These are phyloP conservation scores for Penicillium sp. DNA, from an alignment of 2,329 filamentous ascomycete genomes.

Conservation along the genomic window DNA sequence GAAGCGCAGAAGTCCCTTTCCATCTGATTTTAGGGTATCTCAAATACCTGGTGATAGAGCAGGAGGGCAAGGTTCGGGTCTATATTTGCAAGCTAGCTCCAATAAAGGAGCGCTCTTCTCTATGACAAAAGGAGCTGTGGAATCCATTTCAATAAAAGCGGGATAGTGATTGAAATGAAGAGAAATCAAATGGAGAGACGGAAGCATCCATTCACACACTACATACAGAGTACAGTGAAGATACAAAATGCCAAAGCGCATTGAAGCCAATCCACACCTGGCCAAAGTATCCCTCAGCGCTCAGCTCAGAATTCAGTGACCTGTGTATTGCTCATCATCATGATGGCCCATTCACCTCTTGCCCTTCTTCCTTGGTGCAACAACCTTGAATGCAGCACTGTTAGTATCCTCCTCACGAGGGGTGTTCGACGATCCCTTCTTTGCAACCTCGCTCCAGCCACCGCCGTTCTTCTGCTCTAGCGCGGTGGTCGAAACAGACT, in stretches of 20 bases:
- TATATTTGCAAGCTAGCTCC: too few species aligned
- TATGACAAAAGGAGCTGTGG: background rate
- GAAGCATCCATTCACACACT: background rate
- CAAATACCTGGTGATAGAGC: background rate
- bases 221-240: background rate
- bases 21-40: background rate
- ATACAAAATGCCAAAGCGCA: background rate
- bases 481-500: conserved; percentile 62
- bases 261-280: background rate
- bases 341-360: conserved; percentile 61
- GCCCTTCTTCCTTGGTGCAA: conserved; percentile 88
- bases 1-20: too few species aligned
- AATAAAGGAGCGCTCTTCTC: too few species aligned
- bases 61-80: background rate
- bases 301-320: background rate
- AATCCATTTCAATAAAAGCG: background rate
- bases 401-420: conserved; percentile 54
- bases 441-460: conserved; percentile 96
- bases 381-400: conserved; percentile 80
- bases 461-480: conserved; percentile 60
- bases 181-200: background rate
- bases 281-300: conserved; percentile 6
- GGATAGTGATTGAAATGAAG: background rate
- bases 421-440: conserved; percentile 71
- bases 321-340: background rate